Base-by-base conservation (phyloP, 176 grass and related monocot genomes). In the Aegilops sharonensis region DNA sequence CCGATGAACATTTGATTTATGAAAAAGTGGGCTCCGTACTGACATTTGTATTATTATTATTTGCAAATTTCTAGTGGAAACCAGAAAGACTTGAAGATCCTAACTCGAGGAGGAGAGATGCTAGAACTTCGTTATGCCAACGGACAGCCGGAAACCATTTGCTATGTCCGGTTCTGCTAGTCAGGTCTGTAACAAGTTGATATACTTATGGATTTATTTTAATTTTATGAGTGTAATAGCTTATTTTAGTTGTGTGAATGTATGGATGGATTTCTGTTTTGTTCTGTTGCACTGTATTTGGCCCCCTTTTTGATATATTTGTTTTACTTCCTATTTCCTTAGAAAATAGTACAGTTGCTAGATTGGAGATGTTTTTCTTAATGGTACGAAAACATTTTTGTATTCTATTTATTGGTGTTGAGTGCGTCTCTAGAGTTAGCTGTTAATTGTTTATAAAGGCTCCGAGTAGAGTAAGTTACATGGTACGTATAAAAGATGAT, bases 71-170 rank as follows among this genome's bases (percentile, higher is more conserved):
- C 31, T 83, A 92, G 90, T 81, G 88, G 88, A 91, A 98, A 98
- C 15, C 0, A 18, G 83, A 92, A 93, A 4, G 90, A 18, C 50
- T 54, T 95, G 54, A 98, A 94, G 88, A 85, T 98, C 57, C 92
- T 98, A 88, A 92, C 93, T 75, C 95, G 92, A 90, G 88, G 88
- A 87, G 95, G 95, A 81, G 91, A 95, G 83, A 98, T 98, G 88
- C 88, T 98, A 71, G 95, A 98, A 89, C 95, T 98, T 57, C 90
- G 88, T 64, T 87, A 98, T 64, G 95, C 95, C 89, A 95, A 69
- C 91, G 93, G 20, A 90, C 78, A 54, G 15, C 50, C 15, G 5
- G 50, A 54, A 18, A 87, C 86, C 87, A 77, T 98, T 98, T 92
- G 89, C 92, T 74, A 88, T 91, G 83, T 91, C 90, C 72, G 57